Conservation (phyloP, 148 eudicot species). For the Rhododendron williamsianum region DNA sequence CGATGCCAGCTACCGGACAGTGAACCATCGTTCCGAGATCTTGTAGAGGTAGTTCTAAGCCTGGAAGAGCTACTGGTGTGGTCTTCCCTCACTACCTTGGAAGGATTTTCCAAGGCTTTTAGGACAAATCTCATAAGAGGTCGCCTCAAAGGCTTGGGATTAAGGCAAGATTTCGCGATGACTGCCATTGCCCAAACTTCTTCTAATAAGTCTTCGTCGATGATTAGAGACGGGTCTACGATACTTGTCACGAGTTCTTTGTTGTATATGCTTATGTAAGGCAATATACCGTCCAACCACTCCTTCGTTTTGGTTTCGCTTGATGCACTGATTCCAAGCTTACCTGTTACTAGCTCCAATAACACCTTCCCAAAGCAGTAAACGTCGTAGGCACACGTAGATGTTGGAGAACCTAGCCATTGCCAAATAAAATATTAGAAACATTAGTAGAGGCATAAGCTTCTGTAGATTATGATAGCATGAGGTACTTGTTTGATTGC, state of each 20-base stretch:
- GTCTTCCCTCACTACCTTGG: constrained; percentile 90
- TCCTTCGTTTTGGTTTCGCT: constrained; percentile 58
- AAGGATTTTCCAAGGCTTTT: constrained; percentile 86
- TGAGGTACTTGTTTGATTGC: not conserved
- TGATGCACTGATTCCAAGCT: constrained; percentile 75
- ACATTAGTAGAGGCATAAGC: not conserved
- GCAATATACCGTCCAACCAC: constrained; percentile 56
- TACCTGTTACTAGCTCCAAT: constrained; percentile 91
- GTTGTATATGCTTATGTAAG: constrained; percentile 72
- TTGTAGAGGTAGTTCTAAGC: constrained; percentile 68
- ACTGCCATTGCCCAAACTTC: constrained; percentile 99
- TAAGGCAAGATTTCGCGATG: constrained; percentile 87
- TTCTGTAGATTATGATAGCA: not conserved
- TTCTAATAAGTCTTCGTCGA: constrained; percentile 91
- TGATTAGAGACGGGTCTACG: constrained; percentile 75
- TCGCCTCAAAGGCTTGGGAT: constrained; percentile 73
- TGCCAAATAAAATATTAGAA: not conserved
- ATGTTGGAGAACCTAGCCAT: constrained; percentile 53
- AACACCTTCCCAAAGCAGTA: constrained; percentile 94
- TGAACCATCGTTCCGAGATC: constrained; percentile 76
- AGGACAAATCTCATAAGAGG: constrained; percentile 85
- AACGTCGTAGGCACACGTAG: constrained; percentile 78
- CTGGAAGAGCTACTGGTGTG: constrained; percentile 49
- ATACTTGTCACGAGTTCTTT: constrained; percentile 86
- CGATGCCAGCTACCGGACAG: constrained; percentile 87